Percentiles rank a stretch among this genome's conserved stretches.
Conservation (phyloP, 2,329 filamentous ascomycete species). For the Fusarium mexicanum region DNA sequence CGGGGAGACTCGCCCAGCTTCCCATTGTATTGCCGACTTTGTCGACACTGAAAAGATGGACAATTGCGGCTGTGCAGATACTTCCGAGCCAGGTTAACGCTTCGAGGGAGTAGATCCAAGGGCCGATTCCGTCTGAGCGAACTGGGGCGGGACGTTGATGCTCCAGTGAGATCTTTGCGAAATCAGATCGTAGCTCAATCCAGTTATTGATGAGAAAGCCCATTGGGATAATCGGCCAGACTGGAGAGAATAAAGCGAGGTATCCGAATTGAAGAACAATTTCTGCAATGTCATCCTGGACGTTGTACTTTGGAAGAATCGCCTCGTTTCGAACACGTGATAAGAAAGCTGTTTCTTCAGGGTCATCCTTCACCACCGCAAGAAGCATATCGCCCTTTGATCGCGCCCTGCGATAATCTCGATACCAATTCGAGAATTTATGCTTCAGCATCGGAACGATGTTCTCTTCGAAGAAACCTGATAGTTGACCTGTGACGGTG, state of each 20-base stretch:
- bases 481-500: constrained; percentile 76
- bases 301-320: constrained; percentile 74
- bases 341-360: constrained; percentile 72
- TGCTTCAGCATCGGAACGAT: constrained; percentile 76
- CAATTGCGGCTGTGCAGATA: constrained; percentile 75
- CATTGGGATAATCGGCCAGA: constrained; percentile 78
- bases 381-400: constrained; percentile 57
- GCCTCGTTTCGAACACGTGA: constrained; percentile 72
- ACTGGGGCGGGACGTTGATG: constrained; percentile 76
- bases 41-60: constrained; percentile 75
- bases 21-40: constrained; percentile 58
- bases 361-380: constrained; percentile 62
- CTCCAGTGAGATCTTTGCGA: constrained; percentile 79
- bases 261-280: constrained; percentile 81
- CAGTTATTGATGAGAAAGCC: constrained; percentile 81
- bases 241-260: constrained; percentile 75
- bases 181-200: constrained; percentile 80
- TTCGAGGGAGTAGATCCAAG: constrained; percentile 74
- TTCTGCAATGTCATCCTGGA: constrained; percentile 77
- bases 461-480: constrained; percentile 77
- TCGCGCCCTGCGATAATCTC: constrained; percentile 49
- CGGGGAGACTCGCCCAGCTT: constrained; percentile 71
- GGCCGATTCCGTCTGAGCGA: constrained; percentile 77
- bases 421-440: constrained; percentile 58
- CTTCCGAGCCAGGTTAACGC: constrained; percentile 78